Percentiles rank a stretch among this genome's conserved stretches.
Evolutionary conservation across 495 filamentous ascomycete genomes (phyloP).

Genomic region (Aspergillus kassunensis): DNA sequence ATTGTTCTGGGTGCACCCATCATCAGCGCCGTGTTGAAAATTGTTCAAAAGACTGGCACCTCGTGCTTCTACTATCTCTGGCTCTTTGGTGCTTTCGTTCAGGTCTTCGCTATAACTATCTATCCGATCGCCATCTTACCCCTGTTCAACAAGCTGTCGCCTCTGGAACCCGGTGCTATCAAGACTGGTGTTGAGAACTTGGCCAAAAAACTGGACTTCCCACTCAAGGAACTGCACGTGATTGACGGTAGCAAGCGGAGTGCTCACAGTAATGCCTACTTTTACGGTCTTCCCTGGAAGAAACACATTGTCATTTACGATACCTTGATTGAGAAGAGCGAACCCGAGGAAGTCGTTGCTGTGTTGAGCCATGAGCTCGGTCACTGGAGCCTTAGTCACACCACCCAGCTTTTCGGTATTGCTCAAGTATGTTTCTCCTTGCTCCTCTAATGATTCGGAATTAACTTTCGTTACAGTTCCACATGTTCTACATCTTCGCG

Average conservation of each 20-base stretch:
- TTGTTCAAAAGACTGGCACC: slow-evolving; percentile 85
- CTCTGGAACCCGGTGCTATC: slow-evolving; percentile 77
- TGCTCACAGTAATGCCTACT: slow-evolving; percentile 97
- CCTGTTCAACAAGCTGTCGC: slow-evolving; percentile 96
- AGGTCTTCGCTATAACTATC: slow-evolving; percentile 90
- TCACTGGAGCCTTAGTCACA: slow-evolving; percentile 95
- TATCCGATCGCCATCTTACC: slow-evolving; percentile 94
- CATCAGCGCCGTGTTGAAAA: slow-evolving; percentile 83
- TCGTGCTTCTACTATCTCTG: slow-evolving; percentile 97
- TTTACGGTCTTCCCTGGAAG: slow-evolving; percentile 97
- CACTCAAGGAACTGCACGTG: slow-evolving; percentile 83
- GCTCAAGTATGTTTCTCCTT: slow-evolving; percentile 62
- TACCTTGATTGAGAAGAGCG: slow-evolving; percentile 91
- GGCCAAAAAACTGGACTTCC: slow-evolving; percentile 82
- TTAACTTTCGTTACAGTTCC: slow-evolving; percentile 48
- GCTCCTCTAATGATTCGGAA: background rate
- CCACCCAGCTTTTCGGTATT: slow-evolving; percentile 85
- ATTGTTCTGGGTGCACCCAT: slow-evolving; percentile 78
- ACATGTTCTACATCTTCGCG: slow-evolving; percentile 94
- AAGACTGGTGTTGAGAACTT: slow-evolving; percentile 86
- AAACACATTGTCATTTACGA: slow-evolving; percentile 99
- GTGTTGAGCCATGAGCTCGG: slow-evolving; percentile 94
- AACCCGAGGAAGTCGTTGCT: slow-evolving; percentile 86
- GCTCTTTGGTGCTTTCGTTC: slow-evolving; percentile 82
- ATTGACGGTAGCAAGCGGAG: slow-evolving; percentile 98